Evolutionary conservation across 2,329 filamentous ascomycete genomes (phyloP).

Genomic region (Fusarium citri): DNA sequence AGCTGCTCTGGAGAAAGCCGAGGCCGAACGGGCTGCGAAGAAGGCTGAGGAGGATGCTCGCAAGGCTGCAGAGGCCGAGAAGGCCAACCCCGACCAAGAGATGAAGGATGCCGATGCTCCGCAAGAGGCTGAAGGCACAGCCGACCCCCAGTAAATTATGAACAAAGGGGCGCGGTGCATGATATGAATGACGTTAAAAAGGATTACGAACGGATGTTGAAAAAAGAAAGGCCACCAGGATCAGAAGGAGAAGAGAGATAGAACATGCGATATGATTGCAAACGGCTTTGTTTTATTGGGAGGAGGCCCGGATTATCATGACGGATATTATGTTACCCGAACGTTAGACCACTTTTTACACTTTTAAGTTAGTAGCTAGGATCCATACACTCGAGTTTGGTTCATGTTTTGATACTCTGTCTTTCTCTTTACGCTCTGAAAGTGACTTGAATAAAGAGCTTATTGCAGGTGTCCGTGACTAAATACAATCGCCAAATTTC

Average conservation of each 20-base stretch:
- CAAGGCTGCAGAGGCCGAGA: slow-evolving; percentile 65
- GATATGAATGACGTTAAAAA: slow-evolving; percentile 43
- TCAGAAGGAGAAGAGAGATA: slow-evolving; percentile 30
- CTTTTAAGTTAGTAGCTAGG: slow-evolving; percentile 43
- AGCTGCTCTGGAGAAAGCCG: slow-evolving; percentile 78
- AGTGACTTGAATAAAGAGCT: no score
- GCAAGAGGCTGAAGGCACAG: slow-evolving; percentile 62
- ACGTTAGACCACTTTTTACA: slow-evolving; percentile 48
- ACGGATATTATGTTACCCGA: slow-evolving; percentile 48
- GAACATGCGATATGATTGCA: slow-evolving; percentile 43
- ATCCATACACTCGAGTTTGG: slow-evolving; percentile 45
- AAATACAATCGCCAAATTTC: no score
- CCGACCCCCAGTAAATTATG: slow-evolving; percentile 51
- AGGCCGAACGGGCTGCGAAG: slow-evolving; percentile 82
- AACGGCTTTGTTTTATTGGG: slow-evolving; percentile 42
- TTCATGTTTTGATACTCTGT: slow-evolving; percentile 10
- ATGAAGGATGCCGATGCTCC: slow-evolving; percentile 71
- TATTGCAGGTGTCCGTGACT: no score
- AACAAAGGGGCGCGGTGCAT: slow-evolving; percentile 16
- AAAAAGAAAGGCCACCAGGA: slow-evolving; percentile 31
- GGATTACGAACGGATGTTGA: slow-evolving; percentile 23
- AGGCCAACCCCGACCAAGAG: slow-evolving; percentile 67
- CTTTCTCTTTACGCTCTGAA: neutral
- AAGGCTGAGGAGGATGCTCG: slow-evolving; percentile 70
- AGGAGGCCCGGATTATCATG: slow-evolving; percentile 45